Percentiles rank a stretch among this genome's conserved stretches.
Conservation (phyloP, 176 grass and related monocot species). For the Bothriochloa decipiens region DNA sequence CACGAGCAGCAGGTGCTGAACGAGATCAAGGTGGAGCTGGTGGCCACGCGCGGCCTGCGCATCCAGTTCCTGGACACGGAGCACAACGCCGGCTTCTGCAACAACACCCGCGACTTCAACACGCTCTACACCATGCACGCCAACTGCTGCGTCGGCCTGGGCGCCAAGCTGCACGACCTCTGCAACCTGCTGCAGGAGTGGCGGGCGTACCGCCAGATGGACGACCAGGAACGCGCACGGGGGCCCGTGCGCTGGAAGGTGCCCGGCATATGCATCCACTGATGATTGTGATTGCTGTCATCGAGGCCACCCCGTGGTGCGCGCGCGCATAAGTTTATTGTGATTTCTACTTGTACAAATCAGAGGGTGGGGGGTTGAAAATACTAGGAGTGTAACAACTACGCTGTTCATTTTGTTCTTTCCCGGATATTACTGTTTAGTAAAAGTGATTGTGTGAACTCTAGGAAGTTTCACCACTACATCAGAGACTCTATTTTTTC, state of each 20-base stretch:
- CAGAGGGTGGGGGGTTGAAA: not conserved
- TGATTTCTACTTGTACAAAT: not conserved
- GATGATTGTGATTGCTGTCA: not conserved
- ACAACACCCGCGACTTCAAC: conserved; percentile 66
- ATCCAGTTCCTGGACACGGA: conserved; percentile 75
- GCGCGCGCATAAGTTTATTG: not conserved
- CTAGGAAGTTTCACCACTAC: too few relatives aligned
- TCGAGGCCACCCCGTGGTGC: not conserved
- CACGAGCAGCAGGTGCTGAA: conserved; percentile 82
- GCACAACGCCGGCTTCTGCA: conserved; percentile 73
- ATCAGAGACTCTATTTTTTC: too few relatives aligned
- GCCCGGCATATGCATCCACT: conserved; percentile 82
- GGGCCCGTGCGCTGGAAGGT: conserved; percentile 66
- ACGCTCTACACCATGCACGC: conserved; percentile 82
- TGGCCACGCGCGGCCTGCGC: conserved; percentile 44
- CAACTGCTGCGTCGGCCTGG: conserved; percentile 69
- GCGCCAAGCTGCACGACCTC: conserved; percentile 65
- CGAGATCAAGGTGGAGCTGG: conserved; percentile 61
- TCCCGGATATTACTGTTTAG: not conserved
- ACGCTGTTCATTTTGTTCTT: not conserved
- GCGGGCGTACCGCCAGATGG: conserved; percentile 46
- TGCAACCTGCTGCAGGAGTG: conserved; percentile 59
- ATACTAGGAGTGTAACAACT: not conserved
- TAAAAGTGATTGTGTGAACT: not conserved
- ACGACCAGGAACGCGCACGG: not conserved